These are phyloP conservation scores for Pythium periplocum DNA, from an alignment of 352 stramenopile genomes.

Conservation along the genomic window DNA sequence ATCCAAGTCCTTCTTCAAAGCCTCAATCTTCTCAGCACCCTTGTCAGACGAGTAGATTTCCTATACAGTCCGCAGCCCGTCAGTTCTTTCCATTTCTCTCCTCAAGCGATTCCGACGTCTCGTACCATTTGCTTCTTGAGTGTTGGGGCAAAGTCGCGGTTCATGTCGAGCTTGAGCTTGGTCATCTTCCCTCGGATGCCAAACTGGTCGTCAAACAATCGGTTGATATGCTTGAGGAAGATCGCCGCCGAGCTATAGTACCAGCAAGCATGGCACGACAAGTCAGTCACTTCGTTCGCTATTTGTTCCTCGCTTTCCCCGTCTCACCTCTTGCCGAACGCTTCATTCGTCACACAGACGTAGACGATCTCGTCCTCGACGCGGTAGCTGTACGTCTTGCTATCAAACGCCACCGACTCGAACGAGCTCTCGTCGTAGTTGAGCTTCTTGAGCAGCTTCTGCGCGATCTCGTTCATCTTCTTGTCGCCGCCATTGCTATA, in stretches of 20 bases:
- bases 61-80: slow-evolving; percentile 15
- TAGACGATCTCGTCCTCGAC: slow-evolving; percentile 83
- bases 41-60: slow-evolving; percentile 74
- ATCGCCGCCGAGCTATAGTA: slow-evolving; percentile 55
- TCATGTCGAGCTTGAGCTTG: slow-evolving; percentile 86
- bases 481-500: slow-evolving; percentile 79
- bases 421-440: slow-evolving; percentile 64
- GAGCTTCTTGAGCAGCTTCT: slow-evolving; percentile 85
- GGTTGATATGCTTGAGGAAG: slow-evolving; percentile 84
- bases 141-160: slow-evolving; percentile 75
- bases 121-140: slow-evolving; percentile 83
- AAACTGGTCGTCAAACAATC: slow-evolving; percentile 82
- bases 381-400: slow-evolving; percentile 82
- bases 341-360: slow-evolving; percentile 75
- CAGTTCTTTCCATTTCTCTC: too few species aligned
- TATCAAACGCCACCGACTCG: slow-evolving; percentile 79
- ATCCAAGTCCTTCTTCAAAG: slow-evolving; percentile 77
- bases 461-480: slow-evolving; percentile 84
- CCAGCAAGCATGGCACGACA: slow-evolving; percentile 1
- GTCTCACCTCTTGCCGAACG: slow-evolving; percentile 70
- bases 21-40: slow-evolving; percentile 70
- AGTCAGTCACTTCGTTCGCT: neutral
- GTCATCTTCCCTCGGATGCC: slow-evolving; percentile 83
- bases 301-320: too few species aligned
- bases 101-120: too few species aligned